Conservation (phyloP, 805 yeast genomes). For the Torulaspora franciscae region DNA sequence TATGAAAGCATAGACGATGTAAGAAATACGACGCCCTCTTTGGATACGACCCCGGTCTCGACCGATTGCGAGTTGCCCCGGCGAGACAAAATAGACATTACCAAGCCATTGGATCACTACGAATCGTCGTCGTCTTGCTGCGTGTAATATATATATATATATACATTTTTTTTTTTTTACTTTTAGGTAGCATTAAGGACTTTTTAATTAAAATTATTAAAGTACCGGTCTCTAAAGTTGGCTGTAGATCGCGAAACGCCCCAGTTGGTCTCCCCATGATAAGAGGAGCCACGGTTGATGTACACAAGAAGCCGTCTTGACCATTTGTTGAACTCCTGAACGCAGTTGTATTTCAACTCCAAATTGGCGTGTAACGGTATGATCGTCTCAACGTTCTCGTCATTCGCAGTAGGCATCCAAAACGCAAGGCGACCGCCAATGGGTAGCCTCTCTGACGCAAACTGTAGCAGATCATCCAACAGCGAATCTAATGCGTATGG, state of each 20-base stretch:
- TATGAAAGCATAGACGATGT: slow-evolving; percentile 30
- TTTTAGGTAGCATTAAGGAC: slow-evolving; percentile 2
- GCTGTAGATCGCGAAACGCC: slow-evolving; percentile 44
- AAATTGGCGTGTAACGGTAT: slow-evolving; percentile 77
- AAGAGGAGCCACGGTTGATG: slow-evolving; percentile 55
- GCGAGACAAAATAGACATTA: slow-evolving; percentile 5
- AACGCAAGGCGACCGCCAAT: slow-evolving; percentile 77
- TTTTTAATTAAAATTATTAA: slow-evolving; percentile 51
- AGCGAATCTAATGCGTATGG: slow-evolving; percentile 76
- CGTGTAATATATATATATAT: slow-evolving; percentile 12
- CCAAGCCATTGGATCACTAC: slow-evolving; percentile 4
- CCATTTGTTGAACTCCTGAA: slow-evolving; percentile 91
- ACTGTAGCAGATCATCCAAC: slow-evolving; percentile 70
- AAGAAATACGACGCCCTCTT: slow-evolving; percentile 5
- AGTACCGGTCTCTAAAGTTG: slow-evolving; percentile 75
- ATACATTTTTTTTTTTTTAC: background rate
- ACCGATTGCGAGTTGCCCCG: background rate
- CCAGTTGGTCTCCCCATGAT: slow-evolving; percentile 45
- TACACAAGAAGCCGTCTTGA: slow-evolving; percentile 81
- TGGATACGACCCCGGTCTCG: slow-evolving; percentile 9
- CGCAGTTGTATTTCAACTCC: slow-evolving; percentile 66
- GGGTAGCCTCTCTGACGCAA: slow-evolving; percentile 67
- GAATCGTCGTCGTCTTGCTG: slow-evolving; percentile 17
- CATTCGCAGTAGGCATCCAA: slow-evolving; percentile 98
- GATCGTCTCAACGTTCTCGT: slow-evolving; percentile 60